Conservation (phyloP, 2,329 filamentous ascomycete genomes). For the Colletotrichum shisoi region DNA sequence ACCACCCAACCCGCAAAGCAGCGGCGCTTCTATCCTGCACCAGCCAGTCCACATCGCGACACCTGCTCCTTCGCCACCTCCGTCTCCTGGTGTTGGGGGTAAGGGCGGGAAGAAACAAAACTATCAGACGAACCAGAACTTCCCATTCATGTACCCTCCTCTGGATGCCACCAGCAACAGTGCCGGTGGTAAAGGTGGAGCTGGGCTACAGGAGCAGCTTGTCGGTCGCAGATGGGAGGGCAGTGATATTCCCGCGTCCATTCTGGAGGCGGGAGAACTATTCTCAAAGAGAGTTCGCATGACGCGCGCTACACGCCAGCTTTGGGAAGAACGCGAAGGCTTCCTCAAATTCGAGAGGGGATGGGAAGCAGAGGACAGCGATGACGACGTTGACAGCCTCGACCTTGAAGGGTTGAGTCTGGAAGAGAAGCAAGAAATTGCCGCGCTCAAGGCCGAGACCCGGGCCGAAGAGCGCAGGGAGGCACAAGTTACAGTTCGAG, state of each 20-base stretch:
- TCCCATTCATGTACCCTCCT: constrained; percentile 96
- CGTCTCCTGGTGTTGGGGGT: constrained; percentile 83
- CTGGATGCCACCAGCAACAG: constrained; percentile 88
- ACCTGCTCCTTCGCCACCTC: constrained; percentile 92
- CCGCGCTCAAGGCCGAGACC: constrained; percentile 52
- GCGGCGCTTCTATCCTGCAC: constrained; percentile 82
- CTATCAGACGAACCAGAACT: constrained; percentile 98
- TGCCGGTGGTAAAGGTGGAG: constrained; percentile 85
- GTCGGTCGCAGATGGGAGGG: constrained; percentile 90
- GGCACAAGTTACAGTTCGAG: constrained; percentile 41
- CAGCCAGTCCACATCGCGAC: constrained; percentile 99
- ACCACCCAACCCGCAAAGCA: constrained; percentile 62
- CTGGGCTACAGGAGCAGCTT: constrained; percentile 78
- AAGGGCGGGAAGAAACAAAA: constrained; percentile 99
- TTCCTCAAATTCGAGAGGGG: constrained; percentile 93
- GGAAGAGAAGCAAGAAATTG: constrained; percentile 55
- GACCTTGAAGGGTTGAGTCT: constrained; percentile 56
- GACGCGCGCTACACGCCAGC: constrained; percentile 86
- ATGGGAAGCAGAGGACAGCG: constrained; percentile 69
- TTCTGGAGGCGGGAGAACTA: constrained; percentile 90
- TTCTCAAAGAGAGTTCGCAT: constrained; percentile 91
- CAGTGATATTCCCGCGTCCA: constrained; percentile 92
- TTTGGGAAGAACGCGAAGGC: constrained; percentile 92
- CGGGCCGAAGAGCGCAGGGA: constrained; percentile 45
- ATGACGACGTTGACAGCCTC: constrained; percentile 58